A percentile compares a stretch with the other conserved stretches of the same genome.
These are phyloP conservation scores for Bruguiera sexangula DNA, from an alignment of 345 rosid genomes.

Conservation along the genomic window DNA sequence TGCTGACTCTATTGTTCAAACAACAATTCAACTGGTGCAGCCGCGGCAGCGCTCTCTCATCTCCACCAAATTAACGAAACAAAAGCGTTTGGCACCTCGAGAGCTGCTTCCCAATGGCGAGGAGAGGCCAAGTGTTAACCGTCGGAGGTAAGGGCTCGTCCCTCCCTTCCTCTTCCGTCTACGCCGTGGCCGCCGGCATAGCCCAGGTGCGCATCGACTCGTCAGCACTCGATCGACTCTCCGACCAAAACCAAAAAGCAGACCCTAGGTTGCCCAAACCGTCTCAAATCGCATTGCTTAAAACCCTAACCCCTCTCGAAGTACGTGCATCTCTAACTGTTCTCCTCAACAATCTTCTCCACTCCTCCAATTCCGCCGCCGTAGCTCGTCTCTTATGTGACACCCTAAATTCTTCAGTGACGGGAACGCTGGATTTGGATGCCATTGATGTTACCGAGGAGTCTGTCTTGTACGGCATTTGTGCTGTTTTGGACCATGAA, in stretches of 20 bases:
- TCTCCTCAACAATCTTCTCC: constrained; percentile 61
- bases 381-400: constrained; percentile 35
- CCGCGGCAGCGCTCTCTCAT: no score
- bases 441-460: constrained; percentile 42
- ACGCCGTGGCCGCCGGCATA: constrained; percentile 42
- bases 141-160: constrained; percentile 59
- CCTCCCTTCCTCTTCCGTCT: constrained; percentile 44
- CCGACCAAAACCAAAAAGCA: constrained; percentile 20
- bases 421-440: constrained; percentile 1
- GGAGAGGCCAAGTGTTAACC: constrained; percentile 25
- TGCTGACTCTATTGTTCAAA: no score
- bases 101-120: constrained; percentile 19
- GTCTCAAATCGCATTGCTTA: constrained; percentile 13
- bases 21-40: no score
- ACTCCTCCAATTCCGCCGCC: constrained; percentile 24
- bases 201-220: constrained; percentile 50
- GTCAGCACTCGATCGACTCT: constrained; percentile 43
- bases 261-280: neutral
- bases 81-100: no score
- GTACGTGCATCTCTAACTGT: constrained; percentile 45
- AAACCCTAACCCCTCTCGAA: constrained; percentile 37
- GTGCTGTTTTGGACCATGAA: constrained; percentile 56
- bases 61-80: no score
- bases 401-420: constrained; percentile 30
- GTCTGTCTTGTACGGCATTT: constrained; percentile 42